These are phyloP conservation scores for Echria macrotheca DNA, from an alignment of 495 filamentous ascomycete species.

Conservation along the genomic window DNA sequence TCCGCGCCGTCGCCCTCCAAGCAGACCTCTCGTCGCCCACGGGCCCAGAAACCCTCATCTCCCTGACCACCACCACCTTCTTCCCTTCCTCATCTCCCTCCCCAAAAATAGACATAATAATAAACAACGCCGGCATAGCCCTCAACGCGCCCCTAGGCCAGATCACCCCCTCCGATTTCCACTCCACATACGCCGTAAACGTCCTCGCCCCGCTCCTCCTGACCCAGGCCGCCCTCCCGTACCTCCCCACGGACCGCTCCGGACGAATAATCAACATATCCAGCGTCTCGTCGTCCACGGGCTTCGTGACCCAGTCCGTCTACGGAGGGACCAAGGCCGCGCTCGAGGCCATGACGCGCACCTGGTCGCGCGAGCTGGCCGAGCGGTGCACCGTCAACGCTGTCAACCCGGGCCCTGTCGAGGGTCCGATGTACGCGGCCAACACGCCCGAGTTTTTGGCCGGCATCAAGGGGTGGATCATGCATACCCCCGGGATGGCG, in stretches of 20 bases:
- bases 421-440: slow-evolving; percentile 60
- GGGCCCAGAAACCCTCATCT: slow-evolving; percentile 34
- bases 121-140: slow-evolving; percentile 83
- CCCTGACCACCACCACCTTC: slow-evolving; percentile 23
- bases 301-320: slow-evolving; percentile 65
- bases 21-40: slow-evolving; percentile 40
- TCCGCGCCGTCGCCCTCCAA: slow-evolving; percentile 34
- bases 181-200: slow-evolving; percentile 71
- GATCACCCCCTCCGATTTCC: slow-evolving; percentile 56
- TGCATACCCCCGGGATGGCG: slow-evolving; percentile 61
- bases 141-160: slow-evolving; percentile 55
- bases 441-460: slow-evolving; percentile 38
- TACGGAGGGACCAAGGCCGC: slow-evolving; percentile 90
- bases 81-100: slow-evolving; percentile 34
- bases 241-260: slow-evolving; percentile 66
- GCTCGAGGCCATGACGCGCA: slow-evolving; percentile 86
- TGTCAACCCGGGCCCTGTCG: slow-evolving; percentile 83
- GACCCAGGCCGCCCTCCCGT: slow-evolving; percentile 61
- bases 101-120: slow-evolving; percentile 76
- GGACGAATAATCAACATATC: slow-evolving; percentile 78
- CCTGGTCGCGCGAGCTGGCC: slow-evolving; percentile 76
- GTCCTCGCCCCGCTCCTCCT: slow-evolving; percentile 81
- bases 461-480: slow-evolving; percentile 48
- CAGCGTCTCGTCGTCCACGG: slow-evolving; percentile 60
- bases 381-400: slow-evolving; percentile 79